Evolutionary conservation across 345 rosid species (phyloP), one percentile per base, ranked within the genome.

Genomic region (Litchi chinensis): DNA sequence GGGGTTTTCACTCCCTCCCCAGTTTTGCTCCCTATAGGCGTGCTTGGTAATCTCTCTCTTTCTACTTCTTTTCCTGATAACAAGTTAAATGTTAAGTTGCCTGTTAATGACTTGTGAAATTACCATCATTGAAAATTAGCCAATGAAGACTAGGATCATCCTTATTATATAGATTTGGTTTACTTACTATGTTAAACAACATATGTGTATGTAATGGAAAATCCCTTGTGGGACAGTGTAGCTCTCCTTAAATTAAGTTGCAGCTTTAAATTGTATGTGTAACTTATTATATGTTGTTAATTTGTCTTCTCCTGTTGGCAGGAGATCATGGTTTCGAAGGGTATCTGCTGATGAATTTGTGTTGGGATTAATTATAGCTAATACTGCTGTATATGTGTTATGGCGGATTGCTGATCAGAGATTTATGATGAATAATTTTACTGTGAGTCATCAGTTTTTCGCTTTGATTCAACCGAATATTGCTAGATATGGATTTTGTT

Each of bases 351-450:
- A 73, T 79, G 86, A 88, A 43, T 80, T 90, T 79, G 92, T 95
- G 77, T 85, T 87, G 77, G 94, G 95, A 39, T 81, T 95, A 87
- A 74, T 93, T 50, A 2, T 89, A 74, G 87, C 93, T 68, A 93
- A 95, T 83, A 74, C 86, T 84, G 91, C 83, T 56, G 92, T 95
- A 67, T 95, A 92, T 84, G 0, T 89, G 48, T 83, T 90, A 83
- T 92, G 97, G 99, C 87, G 88, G 52, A 76, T 91, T 68, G 92
- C 86, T 12, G 81, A 88, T 85, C 62, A 43, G 26, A 82, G 43
- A 28, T 93, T 92, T 87, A 93, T 95, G 99, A 52, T 70, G 70
- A 76, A 89, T 11, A 90, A 95, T 82, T 95, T 95, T 84, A 95
- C 89, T 83, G 99, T 95, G 82, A 84, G 93, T 78, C 73, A 81